A percentile compares a stretch with the other conserved stretches of the same genome.
phyloP scores from a whole-genome alignment of 2,329 filamentous ascomycete species.

The Boeremia exigua region DNA sequence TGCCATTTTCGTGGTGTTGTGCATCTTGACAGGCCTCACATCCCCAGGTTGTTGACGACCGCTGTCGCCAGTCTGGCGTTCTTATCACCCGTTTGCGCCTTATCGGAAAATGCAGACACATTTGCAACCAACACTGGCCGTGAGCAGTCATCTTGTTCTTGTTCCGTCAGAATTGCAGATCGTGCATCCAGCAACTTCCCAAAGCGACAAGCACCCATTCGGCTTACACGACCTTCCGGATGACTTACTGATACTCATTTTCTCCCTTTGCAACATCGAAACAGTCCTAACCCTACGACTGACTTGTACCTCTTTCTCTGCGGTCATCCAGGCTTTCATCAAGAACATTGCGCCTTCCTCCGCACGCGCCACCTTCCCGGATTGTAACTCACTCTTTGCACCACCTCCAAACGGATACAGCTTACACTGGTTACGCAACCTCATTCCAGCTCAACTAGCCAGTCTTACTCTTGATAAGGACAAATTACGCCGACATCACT shows the following conservation, averaged over 20 bases:
- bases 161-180: neutral
- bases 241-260: constrained; percentile 22
- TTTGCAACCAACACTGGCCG: neutral
- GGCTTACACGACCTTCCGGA: constrained; percentile 21
- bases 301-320: constrained; percentile 9
- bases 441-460: constrained; percentile 23
- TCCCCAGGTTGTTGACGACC: neutral
- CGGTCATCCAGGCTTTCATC: constrained; percentile 21
- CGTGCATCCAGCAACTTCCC: neutral
- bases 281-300: constrained; percentile 17
- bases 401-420: constrained; percentile 9
- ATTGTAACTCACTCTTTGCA: constrained; percentile 10
- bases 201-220: constrained; percentile 12
- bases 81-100: neutral
- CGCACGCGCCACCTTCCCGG: constrained; percentile 20
- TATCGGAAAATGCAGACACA: neutral
- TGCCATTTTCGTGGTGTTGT: neutral
- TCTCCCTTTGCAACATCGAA: constrained; percentile 14
- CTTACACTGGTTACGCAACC: constrained; percentile 19
- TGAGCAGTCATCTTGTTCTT: neutral
- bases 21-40: neutral
- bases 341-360: constrained; percentile 22
- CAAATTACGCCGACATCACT: constrained; percentile 22
- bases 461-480: constrained; percentile 25
- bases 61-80: neutral